Percentiles rank a stretch among this genome's conserved stretches.
These are phyloP conservation scores for Cenchrus purpureus DNA, from an alignment of 176 grass and related monocot genomes.

Conservation along the genomic window DNA sequence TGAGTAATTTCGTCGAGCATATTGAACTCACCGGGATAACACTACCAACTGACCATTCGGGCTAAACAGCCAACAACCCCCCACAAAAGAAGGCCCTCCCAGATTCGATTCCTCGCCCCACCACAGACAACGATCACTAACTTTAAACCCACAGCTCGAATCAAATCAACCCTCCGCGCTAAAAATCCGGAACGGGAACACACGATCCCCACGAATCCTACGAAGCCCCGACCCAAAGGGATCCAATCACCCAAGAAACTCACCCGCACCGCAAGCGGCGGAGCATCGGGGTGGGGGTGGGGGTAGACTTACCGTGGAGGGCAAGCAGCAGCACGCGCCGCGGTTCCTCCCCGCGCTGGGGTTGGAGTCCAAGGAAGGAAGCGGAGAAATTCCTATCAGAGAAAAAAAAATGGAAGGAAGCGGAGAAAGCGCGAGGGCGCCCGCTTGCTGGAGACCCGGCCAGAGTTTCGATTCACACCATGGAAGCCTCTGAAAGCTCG, in stretches of 20 bases:
- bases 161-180: background rate
- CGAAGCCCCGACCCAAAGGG: background rate
- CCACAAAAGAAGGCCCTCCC: background rate
- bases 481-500: background rate
- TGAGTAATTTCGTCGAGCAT: constrained; percentile 2
- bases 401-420: background rate
- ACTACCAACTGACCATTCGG: background rate
- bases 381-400: background rate
- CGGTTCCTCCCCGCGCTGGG: background rate
- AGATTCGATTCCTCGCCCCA: background rate
- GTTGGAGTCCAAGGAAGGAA: constrained; percentile 20
- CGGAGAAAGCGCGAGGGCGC: background rate
- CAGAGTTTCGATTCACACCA: background rate
- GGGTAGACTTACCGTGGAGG: background rate
- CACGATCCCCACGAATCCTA: background rate
- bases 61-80: constrained; percentile 15
- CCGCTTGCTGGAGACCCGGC: background rate
- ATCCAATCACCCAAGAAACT: constrained; percentile 13
- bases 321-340: no score
- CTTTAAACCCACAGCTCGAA: background rate
- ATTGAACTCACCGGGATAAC: background rate
- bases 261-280: background rate
- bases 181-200: constrained; percentile 1
- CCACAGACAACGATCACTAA: background rate
- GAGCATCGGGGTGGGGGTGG: background rate